phyloP scores from a whole-genome alignment of 176 grass and related monocot genomes.

The Juncus effusus region DNA sequence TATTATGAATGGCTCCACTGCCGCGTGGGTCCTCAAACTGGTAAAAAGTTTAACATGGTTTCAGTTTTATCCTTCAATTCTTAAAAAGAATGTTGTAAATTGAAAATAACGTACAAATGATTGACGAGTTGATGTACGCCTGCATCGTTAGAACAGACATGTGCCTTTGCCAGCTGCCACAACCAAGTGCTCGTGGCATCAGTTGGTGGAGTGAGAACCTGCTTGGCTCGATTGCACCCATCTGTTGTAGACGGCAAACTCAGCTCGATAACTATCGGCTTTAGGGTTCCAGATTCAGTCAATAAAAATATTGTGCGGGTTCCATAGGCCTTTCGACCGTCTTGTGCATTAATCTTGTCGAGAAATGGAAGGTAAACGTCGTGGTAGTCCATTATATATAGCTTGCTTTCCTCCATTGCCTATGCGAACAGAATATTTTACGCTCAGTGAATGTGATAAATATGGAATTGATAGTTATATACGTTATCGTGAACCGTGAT shows the following conservation, averaged over 20 bases:
- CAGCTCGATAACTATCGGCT: conserved; percentile 88
- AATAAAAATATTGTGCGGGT: conserved; percentile 90
- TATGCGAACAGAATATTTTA: conserved; percentile 14
- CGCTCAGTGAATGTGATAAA: no score
- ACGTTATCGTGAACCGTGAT: neutral
- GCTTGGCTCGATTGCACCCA: conserved; percentile 60
- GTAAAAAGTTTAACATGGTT: neutral
- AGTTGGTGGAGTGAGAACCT: conserved; percentile 72
- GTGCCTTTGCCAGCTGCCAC: conserved; percentile 96
- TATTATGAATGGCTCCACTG: conserved; percentile 64
- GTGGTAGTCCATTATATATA: conserved; percentile 88
- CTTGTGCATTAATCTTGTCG: conserved; percentile 72
- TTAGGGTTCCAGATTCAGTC: conserved; percentile 55
- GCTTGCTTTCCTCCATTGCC: conserved; percentile 51
- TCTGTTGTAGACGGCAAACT: conserved; percentile 54
- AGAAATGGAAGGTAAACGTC: conserved; percentile 84
- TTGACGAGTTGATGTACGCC: conserved; percentile 92
- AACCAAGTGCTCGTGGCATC: conserved; percentile 88
- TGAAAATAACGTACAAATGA: conserved; percentile 50
- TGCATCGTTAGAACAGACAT: conserved; percentile 95
- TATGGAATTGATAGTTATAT: no score
- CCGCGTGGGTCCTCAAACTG: conserved; percentile 90
- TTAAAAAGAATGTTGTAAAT: no score
- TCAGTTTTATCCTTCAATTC: neutral
- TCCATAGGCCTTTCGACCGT: conserved; percentile 86